These are phyloP conservation scores for Rhodotorula sp. DNA, from an alignment of 1,284 basidiomycete genomes.

Conservation along the genomic window DNA sequence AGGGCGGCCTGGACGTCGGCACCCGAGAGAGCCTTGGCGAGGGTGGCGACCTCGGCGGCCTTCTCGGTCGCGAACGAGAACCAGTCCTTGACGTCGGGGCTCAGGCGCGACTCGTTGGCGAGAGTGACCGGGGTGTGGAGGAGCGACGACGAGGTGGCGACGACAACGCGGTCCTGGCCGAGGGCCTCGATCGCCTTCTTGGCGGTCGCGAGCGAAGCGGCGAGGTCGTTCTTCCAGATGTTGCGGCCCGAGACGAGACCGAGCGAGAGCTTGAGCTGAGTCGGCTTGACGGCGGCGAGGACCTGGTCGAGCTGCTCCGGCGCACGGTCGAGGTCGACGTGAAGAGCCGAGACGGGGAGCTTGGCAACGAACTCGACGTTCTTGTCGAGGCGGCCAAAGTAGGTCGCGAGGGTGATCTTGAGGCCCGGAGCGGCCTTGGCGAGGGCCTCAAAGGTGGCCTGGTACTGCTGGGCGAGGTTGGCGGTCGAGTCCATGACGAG, in stretches of 20 bases:
- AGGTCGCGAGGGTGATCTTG: constrained; percentile 79
- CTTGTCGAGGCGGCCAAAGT: constrained; percentile 93
- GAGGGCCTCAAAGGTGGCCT: constrained; percentile 77
- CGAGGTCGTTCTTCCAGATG: constrained; percentile 99
- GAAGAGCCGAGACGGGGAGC: constrained; percentile 89
- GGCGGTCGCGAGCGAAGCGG: constrained; percentile 73
- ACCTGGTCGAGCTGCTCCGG: constrained; percentile 85
- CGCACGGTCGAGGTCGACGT: constrained; percentile 90
- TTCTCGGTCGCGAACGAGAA: constrained; percentile 99
- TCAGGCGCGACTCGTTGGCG: constrained; percentile 88
- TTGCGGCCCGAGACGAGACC: constrained; percentile 98
- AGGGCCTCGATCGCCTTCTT: constrained; percentile 81
- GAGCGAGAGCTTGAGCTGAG: constrained; percentile 80
- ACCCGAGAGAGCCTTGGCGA: constrained; percentile 77
- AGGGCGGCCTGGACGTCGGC: constrained; percentile 68
- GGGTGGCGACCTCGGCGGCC: constrained; percentile 81
- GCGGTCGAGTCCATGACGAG: constrained; percentile 88
- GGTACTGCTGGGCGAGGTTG: constrained; percentile 76
- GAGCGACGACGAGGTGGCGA: constrained; percentile 95
- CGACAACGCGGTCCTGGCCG: constrained; percentile 75
- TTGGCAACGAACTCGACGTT: constrained; percentile 88
- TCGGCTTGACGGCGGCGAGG: constrained; percentile 77
- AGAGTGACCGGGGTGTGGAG: constrained; percentile 97
- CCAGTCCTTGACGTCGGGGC: constrained; percentile 90
- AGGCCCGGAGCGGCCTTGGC: constrained; percentile 68